These are phyloP conservation scores for Fusarium denticulatum DNA, from an alignment of 2,329 filamentous ascomycete species.

Conservation along the genomic window DNA sequence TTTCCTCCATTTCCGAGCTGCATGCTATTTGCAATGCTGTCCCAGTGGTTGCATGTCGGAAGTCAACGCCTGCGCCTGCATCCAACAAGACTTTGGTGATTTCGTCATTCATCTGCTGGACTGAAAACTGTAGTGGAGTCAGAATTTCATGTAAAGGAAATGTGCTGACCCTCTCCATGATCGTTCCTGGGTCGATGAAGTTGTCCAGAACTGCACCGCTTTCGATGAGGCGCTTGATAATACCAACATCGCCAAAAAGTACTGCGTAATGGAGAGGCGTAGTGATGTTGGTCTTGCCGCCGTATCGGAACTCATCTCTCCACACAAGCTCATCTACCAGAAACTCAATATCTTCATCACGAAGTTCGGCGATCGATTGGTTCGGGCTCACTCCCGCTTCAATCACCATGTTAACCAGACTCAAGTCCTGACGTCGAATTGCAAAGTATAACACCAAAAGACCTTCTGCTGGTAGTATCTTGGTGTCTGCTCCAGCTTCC, in stretches of 20 bases:
- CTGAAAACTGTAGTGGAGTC: not conserved
- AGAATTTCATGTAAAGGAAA: too few relatives aligned
- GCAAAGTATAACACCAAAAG: accelerated
- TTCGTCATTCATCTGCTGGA: accelerated
- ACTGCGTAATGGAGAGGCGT: accelerated
- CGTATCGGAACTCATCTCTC: too few relatives aligned
- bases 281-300: too few relatives aligned
- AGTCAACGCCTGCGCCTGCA: not conserved
- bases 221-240: not conserved
- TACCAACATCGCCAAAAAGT: accelerated
- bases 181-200: not conserved
- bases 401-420: not conserved
- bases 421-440: accelerated
- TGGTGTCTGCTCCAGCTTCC: constrained; percentile 42
- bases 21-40: not conserved
- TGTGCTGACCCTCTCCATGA: too few relatives aligned
- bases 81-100: not conserved
- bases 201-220: not conserved
- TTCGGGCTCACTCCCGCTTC: accelerated
- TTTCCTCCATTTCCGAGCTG: accelerated
- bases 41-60: not conserved
- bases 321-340: accelerated
- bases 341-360: accelerated
- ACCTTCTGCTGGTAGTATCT: not conserved
- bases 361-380: accelerated